phyloP scores from a whole-genome alignment of 1,139 yeast species.

The Eremothecium sinecaudum region DNA sequence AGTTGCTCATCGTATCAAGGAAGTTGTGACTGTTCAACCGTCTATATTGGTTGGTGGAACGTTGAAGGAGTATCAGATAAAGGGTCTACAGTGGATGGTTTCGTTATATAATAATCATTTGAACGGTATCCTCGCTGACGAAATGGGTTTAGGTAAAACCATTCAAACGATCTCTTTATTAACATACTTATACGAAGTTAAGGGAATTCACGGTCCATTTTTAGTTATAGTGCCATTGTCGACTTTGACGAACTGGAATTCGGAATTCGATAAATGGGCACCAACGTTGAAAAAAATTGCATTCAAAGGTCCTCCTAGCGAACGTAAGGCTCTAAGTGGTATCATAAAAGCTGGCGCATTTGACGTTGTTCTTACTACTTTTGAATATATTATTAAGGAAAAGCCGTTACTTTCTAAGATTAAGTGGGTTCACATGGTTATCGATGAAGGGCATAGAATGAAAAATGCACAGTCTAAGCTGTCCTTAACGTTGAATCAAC shows the following conservation, averaged over 20 bases:
- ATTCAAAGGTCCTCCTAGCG: slow-evolving; percentile 66
- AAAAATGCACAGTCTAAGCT: slow-evolving; percentile 69
- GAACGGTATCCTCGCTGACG: slow-evolving; percentile 92
- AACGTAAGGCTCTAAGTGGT: slow-evolving; percentile 55
- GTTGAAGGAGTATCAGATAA: slow-evolving; percentile 84
- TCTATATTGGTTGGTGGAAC: slow-evolving; percentile 71
- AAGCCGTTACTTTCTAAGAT: slow-evolving; percentile 56
- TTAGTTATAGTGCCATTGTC: slow-evolving; percentile 78
- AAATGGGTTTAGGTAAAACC: slow-evolving; percentile 87
- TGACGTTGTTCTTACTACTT: slow-evolving; percentile 69
- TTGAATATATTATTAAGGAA: slow-evolving; percentile 70
- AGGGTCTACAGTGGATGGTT: slow-evolving; percentile 98
- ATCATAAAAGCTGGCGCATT: slow-evolving; percentile 59
- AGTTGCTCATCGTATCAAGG: slow-evolving; percentile 68
- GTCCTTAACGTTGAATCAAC: slow-evolving; percentile 61
- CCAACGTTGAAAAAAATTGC: slow-evolving; percentile 59
- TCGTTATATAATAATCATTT: slow-evolving; percentile 85
- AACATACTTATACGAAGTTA: slow-evolving; percentile 62
- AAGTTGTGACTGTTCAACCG: slow-evolving; percentile 58
- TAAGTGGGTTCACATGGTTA: slow-evolving; percentile 78
- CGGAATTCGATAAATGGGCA: slow-evolving; percentile 85
- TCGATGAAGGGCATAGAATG: slow-evolving; percentile 87
- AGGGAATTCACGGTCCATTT: slow-evolving; percentile 59
- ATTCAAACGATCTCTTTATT: slow-evolving; percentile 74
- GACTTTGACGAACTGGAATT: slow-evolving; percentile 75